A percentile compares a stretch with the other conserved stretches of the same genome.
These are phyloP conservation scores for Trichomonas vaginalis DNA, from an alignment of 208 protist species.

Conservation along the genomic window DNA sequence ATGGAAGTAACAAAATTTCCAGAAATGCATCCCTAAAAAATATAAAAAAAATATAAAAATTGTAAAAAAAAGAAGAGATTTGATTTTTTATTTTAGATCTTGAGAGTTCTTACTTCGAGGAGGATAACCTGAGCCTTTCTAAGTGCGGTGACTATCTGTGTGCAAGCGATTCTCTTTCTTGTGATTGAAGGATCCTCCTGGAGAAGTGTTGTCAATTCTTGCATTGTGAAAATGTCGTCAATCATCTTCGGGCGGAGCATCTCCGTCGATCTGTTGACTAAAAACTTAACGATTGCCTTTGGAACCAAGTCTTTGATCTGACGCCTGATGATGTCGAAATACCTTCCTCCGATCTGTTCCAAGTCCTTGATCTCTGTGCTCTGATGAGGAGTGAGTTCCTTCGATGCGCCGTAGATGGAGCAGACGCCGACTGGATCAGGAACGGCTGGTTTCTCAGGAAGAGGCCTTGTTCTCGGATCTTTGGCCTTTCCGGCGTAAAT, in stretches of 20 bases:
- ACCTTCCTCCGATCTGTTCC: background rate
- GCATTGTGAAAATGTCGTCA: background rate
- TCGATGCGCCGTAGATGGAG: background rate
- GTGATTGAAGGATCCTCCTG: constrained; percentile 37
- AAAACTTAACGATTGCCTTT: constrained; percentile 44
- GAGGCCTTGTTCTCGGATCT: background rate
- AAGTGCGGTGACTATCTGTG: constrained; percentile 34
- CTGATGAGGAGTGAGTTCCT: background rate
- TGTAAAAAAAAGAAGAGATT: background rate
- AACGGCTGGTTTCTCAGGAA: background rate
- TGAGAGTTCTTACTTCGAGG: constrained; percentile 22
- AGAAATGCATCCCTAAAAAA: too few species aligned
- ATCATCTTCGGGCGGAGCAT: constrained; percentile 10
- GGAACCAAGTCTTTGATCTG: constrained; percentile 36
- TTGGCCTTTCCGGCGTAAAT: background rate
- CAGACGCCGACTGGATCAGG: background rate
- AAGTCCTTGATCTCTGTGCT: background rate
- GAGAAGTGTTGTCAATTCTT: constrained; percentile 34
- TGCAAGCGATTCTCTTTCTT: constrained; percentile 29
- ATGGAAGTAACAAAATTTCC: too few species aligned
- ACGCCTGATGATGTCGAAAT: background rate
- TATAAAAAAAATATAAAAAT: background rate
- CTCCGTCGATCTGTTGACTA: constrained; percentile 26
- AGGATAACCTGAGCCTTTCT: constrained; percentile 28
- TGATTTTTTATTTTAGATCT: background rate